Evolutionary conservation across 495 filamentous ascomycete species (phyloP).

Genomic region (Evansstolkia leycettana): DNA sequence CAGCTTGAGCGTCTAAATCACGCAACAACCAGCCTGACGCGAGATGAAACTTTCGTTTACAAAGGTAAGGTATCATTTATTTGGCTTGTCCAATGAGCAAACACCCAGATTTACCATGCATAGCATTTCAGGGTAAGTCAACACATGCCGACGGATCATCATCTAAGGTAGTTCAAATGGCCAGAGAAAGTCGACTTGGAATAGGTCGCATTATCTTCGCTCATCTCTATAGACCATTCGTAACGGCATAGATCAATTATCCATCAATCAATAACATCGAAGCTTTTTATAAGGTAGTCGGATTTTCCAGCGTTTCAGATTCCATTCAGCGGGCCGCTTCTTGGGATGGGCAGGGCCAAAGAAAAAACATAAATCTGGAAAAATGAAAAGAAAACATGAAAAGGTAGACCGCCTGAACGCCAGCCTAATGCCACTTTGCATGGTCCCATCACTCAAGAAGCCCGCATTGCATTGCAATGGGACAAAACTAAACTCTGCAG

Average conservation of each 20-base stretch:
- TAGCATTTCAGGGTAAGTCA: no score
- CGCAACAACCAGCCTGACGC: no score
- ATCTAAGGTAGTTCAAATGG: no score
- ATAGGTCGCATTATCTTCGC: not conserved
- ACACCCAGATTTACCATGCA: no score
- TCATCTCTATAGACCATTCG: constrained; percentile 36
- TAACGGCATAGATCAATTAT: constrained; percentile 34
- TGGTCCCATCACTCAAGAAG: constrained; percentile 25
- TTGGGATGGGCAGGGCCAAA: constrained; percentile 13
- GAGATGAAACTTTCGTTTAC: no score
- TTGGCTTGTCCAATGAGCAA: no score
- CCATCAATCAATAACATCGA: constrained; percentile 6
- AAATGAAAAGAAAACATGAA: constrained; percentile 21
- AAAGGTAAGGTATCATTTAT: no score
- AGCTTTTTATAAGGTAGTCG: constrained; percentile 5
- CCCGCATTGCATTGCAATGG: constrained; percentile 23
- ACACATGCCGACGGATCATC: no score
- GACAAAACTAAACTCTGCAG: constrained; percentile 27
- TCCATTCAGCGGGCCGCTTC: not conserved
- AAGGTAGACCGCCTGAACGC: constrained; percentile 37
- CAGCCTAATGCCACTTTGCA: constrained; percentile 34
- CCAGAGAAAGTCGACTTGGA: no score
- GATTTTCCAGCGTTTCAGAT: constrained; percentile 1
- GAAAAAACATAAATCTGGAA: constrained; percentile 13
- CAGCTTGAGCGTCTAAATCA: no score